These are phyloP conservation scores for Fusarium sp. DNA, from an alignment of 2,329 filamentous ascomycete genomes.

Conservation along the genomic window DNA sequence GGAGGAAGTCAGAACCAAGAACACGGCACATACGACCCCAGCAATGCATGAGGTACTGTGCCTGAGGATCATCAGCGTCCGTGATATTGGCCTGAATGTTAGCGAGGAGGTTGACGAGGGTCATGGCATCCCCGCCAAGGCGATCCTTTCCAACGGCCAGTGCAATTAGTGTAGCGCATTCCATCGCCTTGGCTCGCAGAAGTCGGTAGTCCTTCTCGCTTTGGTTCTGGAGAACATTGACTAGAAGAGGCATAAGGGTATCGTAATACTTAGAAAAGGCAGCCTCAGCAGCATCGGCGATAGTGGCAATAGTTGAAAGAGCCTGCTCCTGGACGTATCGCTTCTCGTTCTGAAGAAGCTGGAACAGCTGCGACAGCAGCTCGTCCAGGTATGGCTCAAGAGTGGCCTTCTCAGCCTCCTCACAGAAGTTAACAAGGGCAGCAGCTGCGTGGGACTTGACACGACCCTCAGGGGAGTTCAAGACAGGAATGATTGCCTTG, in stretches of 20 bases:
- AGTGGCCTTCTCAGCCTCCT: conserved; percentile 92
- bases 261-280: conserved; percentile 97
- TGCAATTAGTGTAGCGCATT: conserved; percentile 95
- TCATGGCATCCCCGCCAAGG: conserved; percentile 87
- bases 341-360: conserved; percentile 89
- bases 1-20: conserved; percentile 87
- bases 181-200: conserved; percentile 97
- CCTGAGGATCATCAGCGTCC: conserved; percentile 93
- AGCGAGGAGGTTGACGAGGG: conserved; percentile 86
- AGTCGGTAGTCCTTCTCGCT: conserved; percentile 94
- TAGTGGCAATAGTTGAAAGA: conserved; percentile 96
- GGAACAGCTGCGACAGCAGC: conserved; percentile 84
- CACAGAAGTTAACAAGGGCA: conserved; percentile 98
- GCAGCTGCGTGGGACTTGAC: conserved; percentile 97
- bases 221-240: conserved; percentile 88
- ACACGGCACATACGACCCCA: conserved; percentile 99
- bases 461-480: conserved; percentile 88
- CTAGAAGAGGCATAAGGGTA: conserved; percentile 92
- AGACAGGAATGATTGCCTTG: conserved; percentile 89
- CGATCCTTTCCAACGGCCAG: conserved; percentile 94
- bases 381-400: conserved; percentile 94
- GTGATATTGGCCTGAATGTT: conserved; percentile 87
- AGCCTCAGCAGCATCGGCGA: conserved; percentile 96
- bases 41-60: conserved; percentile 97
- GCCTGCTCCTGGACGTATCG: conserved; percentile 98